Percentiles rank a stretch among this genome's conserved stretches.
phyloP scores from a whole-genome alignment of 345 rosid species.

The Eucalyptus leucophloia region DNA sequence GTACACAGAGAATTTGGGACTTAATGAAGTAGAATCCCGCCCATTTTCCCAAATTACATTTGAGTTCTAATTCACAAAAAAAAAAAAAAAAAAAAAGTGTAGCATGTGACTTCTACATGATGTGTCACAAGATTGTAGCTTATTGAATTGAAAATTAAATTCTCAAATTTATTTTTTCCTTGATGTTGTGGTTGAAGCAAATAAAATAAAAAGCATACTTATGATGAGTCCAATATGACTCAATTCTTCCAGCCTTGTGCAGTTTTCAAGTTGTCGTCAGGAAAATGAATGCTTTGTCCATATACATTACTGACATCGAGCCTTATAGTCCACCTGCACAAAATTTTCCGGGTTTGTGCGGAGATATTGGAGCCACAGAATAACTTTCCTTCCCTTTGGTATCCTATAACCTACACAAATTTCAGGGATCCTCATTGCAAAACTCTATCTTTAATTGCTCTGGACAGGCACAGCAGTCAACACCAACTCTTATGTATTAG shows the following conservation, averaged over 20 bases:
- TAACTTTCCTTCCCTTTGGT: slow-evolving; percentile 27
- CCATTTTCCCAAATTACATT: too few species aligned
- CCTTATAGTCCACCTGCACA: slow-evolving; percentile 18
- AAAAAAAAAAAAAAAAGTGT: too few species aligned
- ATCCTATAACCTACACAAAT: slow-evolving; percentile 12
- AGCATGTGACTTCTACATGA: too few species aligned
- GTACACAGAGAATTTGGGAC: too few species aligned
- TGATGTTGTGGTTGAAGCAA: not conserved
- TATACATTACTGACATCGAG: not conserved
- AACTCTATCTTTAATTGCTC: not conserved
- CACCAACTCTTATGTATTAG: not conserved
- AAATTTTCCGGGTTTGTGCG: not conserved
- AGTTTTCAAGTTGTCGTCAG: not conserved
- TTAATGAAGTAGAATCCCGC: too few species aligned
- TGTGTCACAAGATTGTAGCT: too few species aligned
- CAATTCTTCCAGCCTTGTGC: not conserved
- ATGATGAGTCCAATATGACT: not conserved
- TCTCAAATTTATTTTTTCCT: not conserved
- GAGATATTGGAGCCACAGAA: slow-evolving; percentile 14
- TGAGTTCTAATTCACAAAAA: too few species aligned
- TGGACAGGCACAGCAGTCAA: not conserved
- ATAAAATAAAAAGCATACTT: not conserved
- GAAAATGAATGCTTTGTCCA: not conserved
- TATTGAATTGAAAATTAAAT: too few species aligned
- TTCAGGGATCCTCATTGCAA: not conserved